Evolutionary conservation across 2,329 filamentous ascomycete genomes (phyloP), one percentile per base, ranked within the genome.

Genomic region (Fusarium verticillioides): DNA sequence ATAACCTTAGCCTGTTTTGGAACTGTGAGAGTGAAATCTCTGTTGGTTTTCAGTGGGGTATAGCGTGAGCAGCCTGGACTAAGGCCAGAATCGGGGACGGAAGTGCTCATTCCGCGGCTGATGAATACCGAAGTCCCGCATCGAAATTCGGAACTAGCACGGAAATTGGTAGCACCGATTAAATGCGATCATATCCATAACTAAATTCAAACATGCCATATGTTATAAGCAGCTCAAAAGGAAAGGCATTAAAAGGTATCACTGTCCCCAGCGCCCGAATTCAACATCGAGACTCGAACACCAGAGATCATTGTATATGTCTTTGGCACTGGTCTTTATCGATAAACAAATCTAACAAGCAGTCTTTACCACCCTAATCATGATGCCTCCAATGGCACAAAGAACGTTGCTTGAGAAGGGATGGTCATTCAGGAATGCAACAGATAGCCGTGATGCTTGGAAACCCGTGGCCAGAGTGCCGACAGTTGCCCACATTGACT

Each of bases 401-500:
- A 21, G 56, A 30, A 43, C 43, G 4, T 32, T 43, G 9, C 43
- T 63, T 13, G 61, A 63, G 7, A 61, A 62, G 11, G 61, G 57
- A 5, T 63, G 61, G 61, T 63, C 44, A 19, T 63, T 63, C 23
- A 63, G 61, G 36, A 63, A 50, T n/a, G 8, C 28, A 9, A 26
- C 43, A 26, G 66, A 69, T 21, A 37, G 5, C 9, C 36, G 57
- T 12, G 62, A 68, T 26, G 30, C 47, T 2, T 66, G 62, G 66
- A 66, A 54, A 5, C 46, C 66, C 12, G 66, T 66, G 30, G 54
- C 53, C 11, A 26, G 39, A 47, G 68, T 70, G 32, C 68, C 68
- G 4, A 70, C 66, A 5, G 68, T 70, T 9, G 49, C 50, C 26
- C 68, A 70, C 21, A 21, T 69, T 5, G 68, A 70, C 32, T 30